Evolutionary conservation across 306 rosid species (phyloP).

Genomic region (Ormosia emarginata): DNA sequence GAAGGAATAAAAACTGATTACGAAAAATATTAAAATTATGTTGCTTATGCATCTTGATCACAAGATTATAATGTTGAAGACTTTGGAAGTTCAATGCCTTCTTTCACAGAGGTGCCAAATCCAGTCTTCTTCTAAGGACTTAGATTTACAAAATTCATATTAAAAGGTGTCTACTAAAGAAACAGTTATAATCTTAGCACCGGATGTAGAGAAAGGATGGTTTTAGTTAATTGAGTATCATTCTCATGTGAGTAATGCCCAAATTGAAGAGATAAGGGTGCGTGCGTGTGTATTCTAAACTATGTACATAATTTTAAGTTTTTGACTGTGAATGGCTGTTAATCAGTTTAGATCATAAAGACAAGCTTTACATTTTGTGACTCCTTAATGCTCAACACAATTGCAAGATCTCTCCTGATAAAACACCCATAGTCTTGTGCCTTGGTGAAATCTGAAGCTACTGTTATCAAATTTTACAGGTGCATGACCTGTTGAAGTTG

Average conservation of each 20-base stretch:
- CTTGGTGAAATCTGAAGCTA: conserved; percentile 26
- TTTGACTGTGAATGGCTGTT: background rate
- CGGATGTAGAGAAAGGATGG: no score
- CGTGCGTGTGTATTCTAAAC: background rate
- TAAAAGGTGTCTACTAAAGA: no score
- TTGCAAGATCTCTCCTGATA: background rate
- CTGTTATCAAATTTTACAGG: conserved; percentile 53
- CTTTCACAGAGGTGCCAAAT: background rate
- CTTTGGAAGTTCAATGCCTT: background rate
- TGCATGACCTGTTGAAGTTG: conserved; percentile 85
- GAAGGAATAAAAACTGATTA: no score
- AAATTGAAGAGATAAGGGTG: background rate
- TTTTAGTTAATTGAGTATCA: no score
- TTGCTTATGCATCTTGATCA: background rate
- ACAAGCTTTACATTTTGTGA: conserved; percentile 2
- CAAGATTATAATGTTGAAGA: background rate
- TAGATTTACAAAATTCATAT: background rate
- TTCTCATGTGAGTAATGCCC: no score
- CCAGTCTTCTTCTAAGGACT: background rate
- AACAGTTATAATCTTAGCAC: no score
- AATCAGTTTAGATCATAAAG: background rate
- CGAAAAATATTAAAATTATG: no score
- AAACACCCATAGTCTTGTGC: background rate
- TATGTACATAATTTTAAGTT: background rate
- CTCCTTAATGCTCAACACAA: conserved; percentile 6